Conservation (phyloP, 352 stramenopile species). For the Pythium scleroteichum region DNA sequence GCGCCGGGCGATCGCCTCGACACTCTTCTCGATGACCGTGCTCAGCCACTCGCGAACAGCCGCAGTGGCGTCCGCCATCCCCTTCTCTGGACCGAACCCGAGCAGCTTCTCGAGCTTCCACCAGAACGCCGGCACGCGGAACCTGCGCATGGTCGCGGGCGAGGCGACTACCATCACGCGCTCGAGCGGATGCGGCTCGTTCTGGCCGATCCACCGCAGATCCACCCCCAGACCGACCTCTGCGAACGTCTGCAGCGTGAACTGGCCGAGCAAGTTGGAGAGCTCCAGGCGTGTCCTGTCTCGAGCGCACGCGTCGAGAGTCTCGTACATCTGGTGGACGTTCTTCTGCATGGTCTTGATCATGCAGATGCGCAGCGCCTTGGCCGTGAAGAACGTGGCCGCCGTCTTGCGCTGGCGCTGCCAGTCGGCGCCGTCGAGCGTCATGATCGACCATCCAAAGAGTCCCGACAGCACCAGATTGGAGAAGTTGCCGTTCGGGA, state of each 20-base stretch:
- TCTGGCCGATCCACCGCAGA: constrained; percentile 37
- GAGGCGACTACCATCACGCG: constrained; percentile 33
- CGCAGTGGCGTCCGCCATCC: constrained; percentile 27
- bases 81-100: constrained; percentile 39
- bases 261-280: constrained; percentile 37
- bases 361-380: constrained; percentile 29
- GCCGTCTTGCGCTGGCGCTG: constrained; percentile 31
- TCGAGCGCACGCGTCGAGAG: constrained; percentile 12
- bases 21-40: constrained; percentile 36
- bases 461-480: constrained; percentile 23
- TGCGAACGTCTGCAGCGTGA: constrained; percentile 55
- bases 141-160: constrained; percentile 41
- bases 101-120: constrained; percentile 59
- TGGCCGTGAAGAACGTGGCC: constrained; percentile 35
- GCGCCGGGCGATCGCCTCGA: constrained; percentile 21
- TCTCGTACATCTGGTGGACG: constrained; percentile 10
- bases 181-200: constrained; percentile 42
- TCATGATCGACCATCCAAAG: constrained; percentile 27
- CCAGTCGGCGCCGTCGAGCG: constrained; percentile 33
- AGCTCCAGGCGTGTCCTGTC: constrained; percentile 25
- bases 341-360: constrained; percentile 18
- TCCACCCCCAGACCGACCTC: constrained; percentile 55
- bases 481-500: constrained; percentile 26
- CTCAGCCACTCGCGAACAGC: constrained; percentile 42
- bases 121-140: constrained; percentile 45